These are phyloP conservation scores for Malassezia pachydermatis DNA, from an alignment of 1,284 basidiomycete genomes.

Conservation along the genomic window DNA sequence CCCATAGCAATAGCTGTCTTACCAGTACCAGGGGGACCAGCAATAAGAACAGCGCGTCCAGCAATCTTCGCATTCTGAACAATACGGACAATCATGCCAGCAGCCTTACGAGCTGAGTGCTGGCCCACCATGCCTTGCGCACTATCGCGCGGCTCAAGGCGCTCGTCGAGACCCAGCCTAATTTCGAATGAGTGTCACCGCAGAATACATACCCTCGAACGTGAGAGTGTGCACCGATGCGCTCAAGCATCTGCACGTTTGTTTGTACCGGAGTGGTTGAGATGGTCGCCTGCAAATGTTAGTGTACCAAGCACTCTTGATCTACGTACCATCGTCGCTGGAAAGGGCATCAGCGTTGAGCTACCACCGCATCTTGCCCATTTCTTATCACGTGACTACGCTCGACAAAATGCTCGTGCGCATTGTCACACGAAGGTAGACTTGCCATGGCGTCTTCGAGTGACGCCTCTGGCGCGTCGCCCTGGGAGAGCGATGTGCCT, in stretches of 20 bases:
- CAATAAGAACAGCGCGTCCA: slow-evolving; percentile 86
- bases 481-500: not conserved
- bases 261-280: slow-evolving; percentile 28
- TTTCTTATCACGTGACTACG: no score
- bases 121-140: slow-evolving; percentile 94
- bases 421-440: no score
- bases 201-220: slow-evolving; percentile 24
- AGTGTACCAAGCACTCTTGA: not conserved
- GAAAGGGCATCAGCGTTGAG: no score
- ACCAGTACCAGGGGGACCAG: slow-evolving; percentile 87
- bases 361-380: no score
- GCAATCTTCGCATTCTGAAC: slow-evolving; percentile 90
- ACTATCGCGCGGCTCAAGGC: slow-evolving; percentile 75
- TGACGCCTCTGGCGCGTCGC: no score
- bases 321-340: slow-evolving; percentile 13
- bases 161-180: slow-evolving; percentile 83
- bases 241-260: slow-evolving; percentile 39
- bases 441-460: no score
- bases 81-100: slow-evolving; percentile 95
- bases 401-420: no score
- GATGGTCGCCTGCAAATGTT: slow-evolving; percentile 27
- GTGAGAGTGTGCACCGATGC: slow-evolving; percentile 46
- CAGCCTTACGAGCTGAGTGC: slow-evolving; percentile 84
- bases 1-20: slow-evolving; percentile 90
- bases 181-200: not conserved